Conservation (phyloP, 805 yeast genomes). For the Metschnikowia continentalis region DNA sequence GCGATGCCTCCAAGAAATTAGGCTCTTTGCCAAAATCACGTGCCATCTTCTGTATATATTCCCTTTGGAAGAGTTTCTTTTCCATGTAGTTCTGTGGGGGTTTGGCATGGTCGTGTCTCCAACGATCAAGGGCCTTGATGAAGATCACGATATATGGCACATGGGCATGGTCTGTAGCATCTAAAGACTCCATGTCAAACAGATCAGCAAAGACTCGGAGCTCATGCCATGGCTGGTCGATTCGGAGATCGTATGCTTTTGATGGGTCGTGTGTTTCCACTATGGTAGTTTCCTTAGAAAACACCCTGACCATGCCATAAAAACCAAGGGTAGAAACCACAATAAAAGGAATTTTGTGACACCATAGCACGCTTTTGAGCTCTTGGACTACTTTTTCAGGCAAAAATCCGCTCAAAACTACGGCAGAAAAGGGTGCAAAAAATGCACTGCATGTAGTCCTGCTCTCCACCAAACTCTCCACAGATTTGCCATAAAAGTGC, state of each 20-base stretch:
- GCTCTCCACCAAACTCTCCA: slow-evolving; percentile 5
- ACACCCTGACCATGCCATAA: slow-evolving; percentile 55
- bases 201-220: slow-evolving; percentile 47
- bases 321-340: slow-evolving; percentile 54
- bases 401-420: slow-evolving; percentile 37
- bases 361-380: slow-evolving; percentile 39
- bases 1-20: slow-evolving; percentile 38
- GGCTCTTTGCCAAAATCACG: slow-evolving; percentile 51
- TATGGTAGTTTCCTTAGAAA: slow-evolving; percentile 56
- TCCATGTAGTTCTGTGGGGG: slow-evolving; percentile 37
- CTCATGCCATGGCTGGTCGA: slow-evolving; percentile 72
- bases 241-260: slow-evolving; percentile 58
- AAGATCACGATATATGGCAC: slow-evolving; percentile 68
- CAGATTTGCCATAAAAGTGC: slow-evolving; percentile 14
- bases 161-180: slow-evolving; percentile 47
- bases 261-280: slow-evolving; percentile 71
- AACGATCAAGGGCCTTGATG: slow-evolving; percentile 47
- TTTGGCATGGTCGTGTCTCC: slow-evolving; percentile 30
- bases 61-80: slow-evolving; percentile 35
- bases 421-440: slow-evolving; percentile 52
- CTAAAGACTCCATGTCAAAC: slow-evolving; percentile 44
- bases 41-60: slow-evolving; percentile 33
- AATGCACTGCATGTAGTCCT: slow-evolving; percentile 8
- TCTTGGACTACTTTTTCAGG: slow-evolving; percentile 16
- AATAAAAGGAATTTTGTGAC: slow-evolving; percentile 50